These are phyloP conservation scores for Drechslerella stenobrocha DNA, from an alignment of 2,329 filamentous ascomycete species.

Conservation along the genomic window DNA sequence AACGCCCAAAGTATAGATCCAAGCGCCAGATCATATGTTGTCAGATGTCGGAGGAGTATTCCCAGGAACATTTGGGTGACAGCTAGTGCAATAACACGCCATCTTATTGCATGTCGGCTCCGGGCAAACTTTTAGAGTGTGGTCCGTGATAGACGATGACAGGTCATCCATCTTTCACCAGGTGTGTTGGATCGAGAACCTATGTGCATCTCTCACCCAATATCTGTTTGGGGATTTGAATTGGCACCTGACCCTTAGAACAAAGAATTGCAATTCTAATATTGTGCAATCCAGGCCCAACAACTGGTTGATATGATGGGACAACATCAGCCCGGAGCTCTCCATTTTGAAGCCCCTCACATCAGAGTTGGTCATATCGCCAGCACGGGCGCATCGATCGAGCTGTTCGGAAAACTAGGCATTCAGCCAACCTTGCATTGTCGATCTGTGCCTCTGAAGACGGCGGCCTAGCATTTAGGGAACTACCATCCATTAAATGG, in stretches of 20 bases:
- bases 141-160: constrained; percentile 42
- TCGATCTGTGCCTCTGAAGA: background rate
- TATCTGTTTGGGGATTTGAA: constrained; percentile 20
- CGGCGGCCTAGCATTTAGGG: background rate
- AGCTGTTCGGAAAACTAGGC: background rate
- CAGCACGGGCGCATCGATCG: background rate
- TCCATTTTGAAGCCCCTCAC: background rate
- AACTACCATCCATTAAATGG: background rate
- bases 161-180: constrained; percentile 32
- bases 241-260: constrained; percentile 40
- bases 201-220: background rate
- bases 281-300: too few species aligned
- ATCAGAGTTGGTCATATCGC: background rate
- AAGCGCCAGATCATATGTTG: constrained; percentile 39
- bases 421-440: background rate
- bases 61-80: constrained; percentile 39
- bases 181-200: constrained; percentile 2
- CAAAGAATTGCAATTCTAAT: constrained; percentile 9
- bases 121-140: constrained; percentile 39
- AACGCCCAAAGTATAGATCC: constrained; percentile 42
- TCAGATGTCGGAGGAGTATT: constrained; percentile 39
- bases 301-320: background rate
- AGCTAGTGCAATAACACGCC: constrained; percentile 48
- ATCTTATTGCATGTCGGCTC: constrained; percentile 48
- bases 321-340: background rate